A percentile compares a stretch with the other conserved stretches of the same genome.
Evolutionary conservation across 2,329 filamentous ascomycete species (phyloP).

Genomic region (Aureobasidium sp.): DNA sequence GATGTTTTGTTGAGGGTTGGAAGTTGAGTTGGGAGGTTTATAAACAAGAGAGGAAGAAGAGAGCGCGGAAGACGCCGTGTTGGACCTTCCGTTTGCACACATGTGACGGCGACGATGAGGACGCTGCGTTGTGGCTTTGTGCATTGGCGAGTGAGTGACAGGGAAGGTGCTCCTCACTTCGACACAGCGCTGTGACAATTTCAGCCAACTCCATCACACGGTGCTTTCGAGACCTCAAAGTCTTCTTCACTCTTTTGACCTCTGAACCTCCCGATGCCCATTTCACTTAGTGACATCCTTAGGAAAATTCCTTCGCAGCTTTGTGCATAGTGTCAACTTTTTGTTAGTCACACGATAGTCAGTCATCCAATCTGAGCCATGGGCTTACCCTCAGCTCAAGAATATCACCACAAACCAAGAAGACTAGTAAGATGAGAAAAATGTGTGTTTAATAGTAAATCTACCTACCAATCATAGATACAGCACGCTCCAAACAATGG

Average conservation of each 20-base stretch:
- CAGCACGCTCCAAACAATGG: background rate
- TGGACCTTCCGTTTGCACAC: background rate
- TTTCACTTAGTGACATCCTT: background rate
- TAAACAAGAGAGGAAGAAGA: background rate
- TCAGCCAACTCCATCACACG: background rate
- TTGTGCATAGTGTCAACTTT: background rate
- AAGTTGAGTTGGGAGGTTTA: background rate
- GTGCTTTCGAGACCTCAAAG: no score
- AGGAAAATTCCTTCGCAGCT: background rate
- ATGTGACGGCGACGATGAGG: background rate
- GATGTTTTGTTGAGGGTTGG: background rate
- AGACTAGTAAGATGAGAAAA: background rate
- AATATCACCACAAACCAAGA: no score
- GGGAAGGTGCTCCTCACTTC: background rate
- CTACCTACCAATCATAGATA: conserved; percentile 3
- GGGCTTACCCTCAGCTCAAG: background rate
- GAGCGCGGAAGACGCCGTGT: background rate
- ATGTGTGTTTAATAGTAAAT: background rate
- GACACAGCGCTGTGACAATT: background rate
- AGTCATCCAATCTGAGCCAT: background rate
- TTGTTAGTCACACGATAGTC: background rate
- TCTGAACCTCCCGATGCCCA: background rate
- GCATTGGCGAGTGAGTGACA: background rate
- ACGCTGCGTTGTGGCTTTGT: background rate
- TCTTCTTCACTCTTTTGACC: background rate